A percentile compares a stretch with the other conserved stretches of the same genome.
phyloP scores from a whole-genome alignment of 306 rosid species.

The Neltuma alba region DNA sequence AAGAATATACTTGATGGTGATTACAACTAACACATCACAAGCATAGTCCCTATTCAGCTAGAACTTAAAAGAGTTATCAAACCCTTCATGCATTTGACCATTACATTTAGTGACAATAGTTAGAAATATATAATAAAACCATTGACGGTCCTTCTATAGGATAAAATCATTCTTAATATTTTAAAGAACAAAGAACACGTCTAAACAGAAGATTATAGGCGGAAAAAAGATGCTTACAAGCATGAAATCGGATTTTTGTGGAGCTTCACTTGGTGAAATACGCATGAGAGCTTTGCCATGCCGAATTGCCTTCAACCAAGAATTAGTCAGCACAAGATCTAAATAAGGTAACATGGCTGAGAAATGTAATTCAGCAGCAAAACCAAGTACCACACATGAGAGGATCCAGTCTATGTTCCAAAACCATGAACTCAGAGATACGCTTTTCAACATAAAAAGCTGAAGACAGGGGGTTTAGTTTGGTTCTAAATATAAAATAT shows the following conservation, averaged over 20 bases:
- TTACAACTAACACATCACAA: not conserved
- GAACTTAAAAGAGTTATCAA: constrained; percentile 7
- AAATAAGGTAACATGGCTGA: constrained; percentile 32
- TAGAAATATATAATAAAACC: not conserved
- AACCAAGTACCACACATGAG: not conserved
- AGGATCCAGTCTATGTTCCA: constrained; percentile 11
- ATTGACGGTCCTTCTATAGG: not conserved
- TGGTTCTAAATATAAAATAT: too few relatives aligned
- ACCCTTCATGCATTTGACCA: not conserved
- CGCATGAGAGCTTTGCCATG: constrained; percentile 88
- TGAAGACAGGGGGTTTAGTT: too few relatives aligned
- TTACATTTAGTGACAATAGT: not conserved
- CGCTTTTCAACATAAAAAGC: constrained; percentile 6
- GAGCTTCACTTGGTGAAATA: constrained; percentile 60
- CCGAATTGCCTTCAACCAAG: constrained; percentile 70
- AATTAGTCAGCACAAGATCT: constrained; percentile 32
- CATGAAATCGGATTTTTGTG: constrained; percentile 74
- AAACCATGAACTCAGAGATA: constrained; percentile 25
- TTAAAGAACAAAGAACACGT: not conserved
- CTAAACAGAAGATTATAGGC: constrained; percentile 4
- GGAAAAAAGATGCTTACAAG: constrained; percentile 59
- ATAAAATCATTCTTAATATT: not conserved
- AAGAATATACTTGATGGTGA: not conserved
- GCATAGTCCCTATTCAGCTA: not conserved
- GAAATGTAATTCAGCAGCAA: constrained; percentile 26